Base-by-base conservation (phyloP, 2,329 filamentous ascomycete species). In the Trichoderma sp. region DNA sequence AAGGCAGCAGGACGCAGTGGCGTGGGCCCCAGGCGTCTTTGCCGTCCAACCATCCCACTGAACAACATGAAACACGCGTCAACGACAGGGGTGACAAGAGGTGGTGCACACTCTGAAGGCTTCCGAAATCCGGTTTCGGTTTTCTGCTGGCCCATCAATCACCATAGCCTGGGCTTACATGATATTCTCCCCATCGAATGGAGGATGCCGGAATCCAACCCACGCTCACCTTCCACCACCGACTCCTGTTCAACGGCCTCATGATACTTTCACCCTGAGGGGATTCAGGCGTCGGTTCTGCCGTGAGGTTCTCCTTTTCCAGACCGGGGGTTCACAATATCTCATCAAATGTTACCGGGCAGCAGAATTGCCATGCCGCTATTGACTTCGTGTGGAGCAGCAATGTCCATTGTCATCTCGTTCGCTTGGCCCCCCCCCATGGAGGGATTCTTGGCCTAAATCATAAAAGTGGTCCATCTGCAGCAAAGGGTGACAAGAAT, bases 21-120 rank as follows among this genome's bases (percentile, higher is more conserved):
- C 63, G 50, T 65, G 52, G 59, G 22, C 42, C 58, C 56, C 22
- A 42, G 12, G 19, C 22, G 48, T 61, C 58, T 50, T 45, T 54
- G 50, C 37, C 25, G 34, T 64, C 37, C 50, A 56, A 64, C 63
- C 63, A 65, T 57, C 63, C 35, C 52, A 35, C 63, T 34, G 63
- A 48, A 45, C 63, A 56, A 65, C 63, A 65, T 65, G 63, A 65
- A 65, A 65, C 59, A 63, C 52, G 52, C 63, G 37, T 57, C 37
- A 8, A 39, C 37, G 35, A 42, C 63, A 57, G 29, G 63, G 61
- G 63, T 37, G 13, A 13, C 9, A 45, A 45, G 22, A 35, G 39
- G 45, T 22, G 19, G 52, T 48, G 29, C 52, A 12, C 37, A 57
- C n/a, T 45, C 50, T 57, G 50, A 22, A 57, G 52, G 35, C 52